Conservation (phyloP, 495 filamentous ascomycete species). For the Collariella sp. region DNA sequence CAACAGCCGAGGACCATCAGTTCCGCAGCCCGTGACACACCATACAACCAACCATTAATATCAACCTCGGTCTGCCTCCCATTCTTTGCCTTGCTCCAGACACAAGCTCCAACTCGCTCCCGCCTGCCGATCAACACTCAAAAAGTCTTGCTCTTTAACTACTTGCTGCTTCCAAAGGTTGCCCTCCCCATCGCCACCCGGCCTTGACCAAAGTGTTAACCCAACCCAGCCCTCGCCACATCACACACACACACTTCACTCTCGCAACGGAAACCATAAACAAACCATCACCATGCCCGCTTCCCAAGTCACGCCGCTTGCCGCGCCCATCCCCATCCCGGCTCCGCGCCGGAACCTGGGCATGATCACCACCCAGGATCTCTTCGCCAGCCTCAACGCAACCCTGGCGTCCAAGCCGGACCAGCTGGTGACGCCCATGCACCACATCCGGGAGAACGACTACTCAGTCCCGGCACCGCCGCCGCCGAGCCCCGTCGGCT, state of each 20-base stretch:
- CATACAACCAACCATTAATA: constrained; percentile 18
- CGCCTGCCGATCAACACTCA: constrained; percentile 1
- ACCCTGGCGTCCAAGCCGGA: constrained; percentile 32
- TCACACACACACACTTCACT: neutral
- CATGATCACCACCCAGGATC: constrained; percentile 35
- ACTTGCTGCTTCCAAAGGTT: neutral
- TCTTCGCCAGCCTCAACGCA: constrained; percentile 41
- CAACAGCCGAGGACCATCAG: constrained; percentile 2
- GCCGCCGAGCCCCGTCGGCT: constrained; percentile 43
- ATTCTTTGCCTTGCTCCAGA: constrained; percentile 6
- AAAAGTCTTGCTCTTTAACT: neutral
- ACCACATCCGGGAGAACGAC: constrained; percentile 40
- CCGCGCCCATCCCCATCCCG: constrained; percentile 37
- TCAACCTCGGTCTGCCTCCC: constrained; percentile 11
- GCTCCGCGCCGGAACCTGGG: constrained; percentile 29
- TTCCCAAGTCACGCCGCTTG: constrained; percentile 26
- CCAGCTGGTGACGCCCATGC: constrained; percentile 33
- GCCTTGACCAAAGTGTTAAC: neutral
- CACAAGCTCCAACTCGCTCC: constrained; percentile 1
- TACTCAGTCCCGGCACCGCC: constrained; percentile 44
- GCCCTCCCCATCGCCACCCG: neutral
- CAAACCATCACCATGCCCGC: constrained; percentile 35
- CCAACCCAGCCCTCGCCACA: neutral
- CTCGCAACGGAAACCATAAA: neutral
- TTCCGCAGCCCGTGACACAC: constrained; percentile 4